Conservation (phyloP, 2,329 filamentous ascomycete genomes). For the Penicillium occitanis region DNA sequence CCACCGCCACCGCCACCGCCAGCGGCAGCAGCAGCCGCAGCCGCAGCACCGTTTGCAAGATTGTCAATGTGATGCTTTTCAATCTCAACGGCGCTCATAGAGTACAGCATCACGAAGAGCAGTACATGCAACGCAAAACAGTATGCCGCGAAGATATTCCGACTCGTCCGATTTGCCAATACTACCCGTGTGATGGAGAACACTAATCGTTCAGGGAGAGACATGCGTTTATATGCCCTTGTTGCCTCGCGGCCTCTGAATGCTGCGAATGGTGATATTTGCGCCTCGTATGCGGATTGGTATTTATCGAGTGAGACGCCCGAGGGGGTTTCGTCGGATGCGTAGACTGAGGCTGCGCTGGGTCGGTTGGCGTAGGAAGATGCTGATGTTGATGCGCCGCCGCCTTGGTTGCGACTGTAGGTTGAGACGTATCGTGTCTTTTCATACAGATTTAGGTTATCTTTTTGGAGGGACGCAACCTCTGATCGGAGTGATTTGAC, state of each 20-base stretch:
- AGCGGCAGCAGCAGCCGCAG: slow-evolving; percentile 36
- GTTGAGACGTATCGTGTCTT: slow-evolving; percentile 96
- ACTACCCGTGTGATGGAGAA: slow-evolving; percentile 91
- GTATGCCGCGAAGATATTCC: slow-evolving; percentile 92
- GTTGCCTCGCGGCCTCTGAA: slow-evolving; percentile 93
- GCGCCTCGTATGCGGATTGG: slow-evolving; percentile 87
- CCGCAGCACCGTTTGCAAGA: slow-evolving; percentile 49
- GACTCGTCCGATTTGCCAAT: slow-evolving; percentile 80
- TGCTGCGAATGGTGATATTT: slow-evolving; percentile 91
- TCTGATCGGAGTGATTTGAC: slow-evolving; percentile 87
- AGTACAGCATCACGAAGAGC: slow-evolving; percentile 84
- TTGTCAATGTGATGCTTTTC: slow-evolving; percentile 61
- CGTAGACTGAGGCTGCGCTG: slow-evolving; percentile 69
- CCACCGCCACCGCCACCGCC: slow-evolving; percentile 29
- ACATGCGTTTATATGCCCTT: slow-evolving; percentile 90
- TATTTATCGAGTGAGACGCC: slow-evolving; percentile 79
- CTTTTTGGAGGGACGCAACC: slow-evolving; percentile 86
- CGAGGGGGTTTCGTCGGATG: slow-evolving; percentile 56
- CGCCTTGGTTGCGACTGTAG: slow-evolving; percentile 69
- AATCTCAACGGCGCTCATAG: slow-evolving; percentile 69
- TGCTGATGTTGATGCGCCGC: slow-evolving; percentile 60
- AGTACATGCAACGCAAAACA: slow-evolving; percentile 84
- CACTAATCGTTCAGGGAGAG: slow-evolving; percentile 81
- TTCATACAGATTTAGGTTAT: slow-evolving; percentile 94
- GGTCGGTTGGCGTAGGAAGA: slow-evolving; percentile 64